Base-by-base conservation (phyloP, 2,329 filamentous ascomycete genomes). In the Diaporthe citriasiana region DNA sequence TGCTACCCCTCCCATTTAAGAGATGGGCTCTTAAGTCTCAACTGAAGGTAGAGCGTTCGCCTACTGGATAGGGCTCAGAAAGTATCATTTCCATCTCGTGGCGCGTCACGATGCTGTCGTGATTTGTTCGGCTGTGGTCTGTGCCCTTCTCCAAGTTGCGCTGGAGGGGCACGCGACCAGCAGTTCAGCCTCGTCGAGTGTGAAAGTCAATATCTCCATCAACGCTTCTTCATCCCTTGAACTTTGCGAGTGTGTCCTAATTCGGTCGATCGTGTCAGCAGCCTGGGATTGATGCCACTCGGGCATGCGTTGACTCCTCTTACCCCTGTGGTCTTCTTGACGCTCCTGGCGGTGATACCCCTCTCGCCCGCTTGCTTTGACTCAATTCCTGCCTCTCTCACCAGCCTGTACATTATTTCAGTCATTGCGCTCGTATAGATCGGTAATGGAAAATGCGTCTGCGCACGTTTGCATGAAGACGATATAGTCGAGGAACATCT, bases 401-500 rank as follows among this genome's bases (percentile, higher is more conserved):
- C 89, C 70, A 97, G 86, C 56, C 94, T 95, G 78, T 63, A 22
- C 15, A 8, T 40, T 35, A 5, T 25, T 19, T 8, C 33, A n/a
- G 22, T 73, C 38, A 73, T 65, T 30, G 71, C 70, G 72, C 30
- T 51, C 12, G 7, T n/a, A 19, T 10, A 25, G 47, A 35, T 45
- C 6, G n/a, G 22, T 42, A n/a, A 47, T 70, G 22, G 42, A 38
- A 22, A 3, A 22, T 33, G 51, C 6, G 1, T 27, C 9, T 7
- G 25, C 85, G 70, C 82, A 90, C 89, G 85, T 87, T 80, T 91
- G 88, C 89, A 97, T 92, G 78, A 97, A 97, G 1, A 97, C 87
- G 77, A 94, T 90, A 77, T 97, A 97, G 80, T 97, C 92, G 73
- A 97, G 87, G 79, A 94, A 97, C 76, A 97, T 93, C 94, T 97